Percentiles rank a stretch among this genome's conserved stretches.
These are phyloP conservation scores for Smittium culicis DNA, from an alignment of 371 early-diverging fungal genomes.

Conservation along the genomic window DNA sequence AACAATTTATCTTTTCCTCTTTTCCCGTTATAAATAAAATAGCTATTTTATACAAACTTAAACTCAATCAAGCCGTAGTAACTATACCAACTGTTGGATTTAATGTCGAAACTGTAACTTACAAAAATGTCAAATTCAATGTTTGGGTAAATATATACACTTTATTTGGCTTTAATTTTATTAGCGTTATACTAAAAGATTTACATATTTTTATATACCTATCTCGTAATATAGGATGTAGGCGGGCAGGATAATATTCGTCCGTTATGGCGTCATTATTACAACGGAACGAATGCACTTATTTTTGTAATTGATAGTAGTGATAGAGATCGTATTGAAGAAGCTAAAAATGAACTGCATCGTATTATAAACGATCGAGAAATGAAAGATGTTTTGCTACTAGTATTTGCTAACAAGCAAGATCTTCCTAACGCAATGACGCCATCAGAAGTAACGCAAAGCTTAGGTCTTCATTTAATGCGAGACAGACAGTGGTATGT, in stretches of 20 bases:
- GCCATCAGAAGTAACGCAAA: slow-evolving; percentile 68
- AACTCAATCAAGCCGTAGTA: slow-evolving; percentile 91
- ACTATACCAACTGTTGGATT: slow-evolving; percentile 94
- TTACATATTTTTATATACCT: slow-evolving; percentile 92
- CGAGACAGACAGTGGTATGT: slow-evolving; percentile 81
- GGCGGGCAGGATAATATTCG: slow-evolving; percentile 95
- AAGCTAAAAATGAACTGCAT: slow-evolving; percentile 76
- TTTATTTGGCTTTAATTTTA: too few relatives aligned
- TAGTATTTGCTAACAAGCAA: slow-evolving; percentile 84
- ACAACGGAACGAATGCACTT: slow-evolving; percentile 75
- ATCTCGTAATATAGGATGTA: slow-evolving; percentile 95
- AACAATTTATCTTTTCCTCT: too few relatives aligned
- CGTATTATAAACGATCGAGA: slow-evolving; percentile 80
- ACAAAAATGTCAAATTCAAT: background rate
- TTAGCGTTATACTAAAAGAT: slow-evolving; percentile 92
- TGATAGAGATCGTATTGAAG: slow-evolving; percentile 76
- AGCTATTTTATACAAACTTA: slow-evolving; percentile 58
- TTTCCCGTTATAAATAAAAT: too few relatives aligned
- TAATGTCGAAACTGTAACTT: slow-evolving; percentile 18
- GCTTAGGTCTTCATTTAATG: slow-evolving; percentile 63
- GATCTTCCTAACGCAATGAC: slow-evolving; percentile 80
- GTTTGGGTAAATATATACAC: too few relatives aligned
- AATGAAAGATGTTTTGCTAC: slow-evolving; percentile 58
- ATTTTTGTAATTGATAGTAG: slow-evolving; percentile 91
- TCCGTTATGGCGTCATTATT: slow-evolving; percentile 79